Evolutionary conservation across 495 filamentous ascomycete species (phyloP), one percentile per base, ranked within the genome.

Genomic region (Cercophora samala): DNA sequence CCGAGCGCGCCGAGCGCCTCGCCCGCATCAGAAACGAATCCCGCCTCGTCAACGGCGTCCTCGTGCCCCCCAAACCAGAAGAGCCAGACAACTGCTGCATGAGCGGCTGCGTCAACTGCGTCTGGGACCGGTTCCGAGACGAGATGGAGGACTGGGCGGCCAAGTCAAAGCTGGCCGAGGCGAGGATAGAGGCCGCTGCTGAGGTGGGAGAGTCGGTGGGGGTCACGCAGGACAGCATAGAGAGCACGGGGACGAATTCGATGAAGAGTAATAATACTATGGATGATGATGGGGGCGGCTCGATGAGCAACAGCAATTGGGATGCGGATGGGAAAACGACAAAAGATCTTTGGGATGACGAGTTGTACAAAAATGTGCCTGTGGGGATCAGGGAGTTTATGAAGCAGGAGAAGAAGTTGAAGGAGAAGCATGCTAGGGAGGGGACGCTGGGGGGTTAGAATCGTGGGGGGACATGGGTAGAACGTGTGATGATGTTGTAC

Each of bases 31-130:
- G 66, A 78, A 82, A 55, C 37, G 68, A 73, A 54, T 85, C 79
- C 71, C 84, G 82, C 55, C 82, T 86, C 18, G 79, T 97, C 68
- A 92, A 92, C 15, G 93, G 93, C 26, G 85, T 97, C 13, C 80
- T 85, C 64, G 90, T 97, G 4, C 93, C 93, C 13, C 93, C 93
- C 19, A 83, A 85, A 17, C 95, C 95, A 8, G 84, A 87, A 62
- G 95, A 99, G 76, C 95, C 95, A 17, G 95, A 97, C 76, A 97
- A 98, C 77, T 99, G 95, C 85, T 99, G 95, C 79, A 99, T 98
- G 95, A 92, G 89, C 71, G 95, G 95, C 26, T 99, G 95, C 75
- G 93, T 97, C 29, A 93, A 98, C 75, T 99, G 95, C 76, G 94
- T 97, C 13, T 99, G 94, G 94, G 94, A 97, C 75, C 81, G 84